phyloP scores from a whole-genome alignment of 2,329 filamentous ascomycete species.

The Neobulgaria alba region DNA sequence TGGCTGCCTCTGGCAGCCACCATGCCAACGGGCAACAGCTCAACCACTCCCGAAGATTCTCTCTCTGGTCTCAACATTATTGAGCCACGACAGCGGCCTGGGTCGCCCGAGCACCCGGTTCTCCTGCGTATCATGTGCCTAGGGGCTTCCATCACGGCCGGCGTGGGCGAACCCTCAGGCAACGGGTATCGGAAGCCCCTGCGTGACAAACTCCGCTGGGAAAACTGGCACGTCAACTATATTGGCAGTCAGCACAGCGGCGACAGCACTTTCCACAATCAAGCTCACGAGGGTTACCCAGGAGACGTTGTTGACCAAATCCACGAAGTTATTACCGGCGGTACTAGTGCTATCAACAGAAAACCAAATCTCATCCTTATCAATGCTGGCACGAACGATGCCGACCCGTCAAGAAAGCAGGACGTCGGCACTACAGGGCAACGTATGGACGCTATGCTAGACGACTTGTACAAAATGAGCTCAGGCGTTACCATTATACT shows the following conservation, averaged over 20 bases:
- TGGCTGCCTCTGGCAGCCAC: too few relatives aligned
- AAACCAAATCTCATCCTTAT: slow-evolving; percentile 21
- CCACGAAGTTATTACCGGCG: background rate
- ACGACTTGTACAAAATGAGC: slow-evolving; percentile 16
- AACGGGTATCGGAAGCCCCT: slow-evolving; percentile 35
- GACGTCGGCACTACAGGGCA: slow-evolving; percentile 17
- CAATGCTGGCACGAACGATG: slow-evolving; percentile 31
- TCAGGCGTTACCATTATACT: slow-evolving; percentile 27
- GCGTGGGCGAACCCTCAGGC: slow-evolving; percentile 31
- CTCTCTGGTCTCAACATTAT: too few relatives aligned
- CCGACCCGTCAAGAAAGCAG: slow-evolving; percentile 2
- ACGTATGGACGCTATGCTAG: background rate
- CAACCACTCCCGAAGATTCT: too few relatives aligned
- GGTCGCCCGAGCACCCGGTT: too few relatives aligned
- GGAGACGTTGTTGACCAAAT: slow-evolving; percentile 15
- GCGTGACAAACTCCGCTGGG: slow-evolving; percentile 16
- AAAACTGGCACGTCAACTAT: slow-evolving; percentile 30
- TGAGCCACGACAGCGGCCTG: too few relatives aligned
- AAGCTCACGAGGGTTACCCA: slow-evolving; percentile 13
- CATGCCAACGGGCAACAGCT: too few relatives aligned
- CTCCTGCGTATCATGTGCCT: slow-evolving; percentile 37
- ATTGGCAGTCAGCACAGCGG: slow-evolving; percentile 27
- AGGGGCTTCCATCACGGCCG: slow-evolving; percentile 37
- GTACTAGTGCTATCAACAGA: slow-evolving; percentile 5
- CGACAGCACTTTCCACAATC: background rate